phyloP scores from a whole-genome alignment of 2,329 filamentous ascomycete species.

The Cryphonectria nitschkei region DNA sequence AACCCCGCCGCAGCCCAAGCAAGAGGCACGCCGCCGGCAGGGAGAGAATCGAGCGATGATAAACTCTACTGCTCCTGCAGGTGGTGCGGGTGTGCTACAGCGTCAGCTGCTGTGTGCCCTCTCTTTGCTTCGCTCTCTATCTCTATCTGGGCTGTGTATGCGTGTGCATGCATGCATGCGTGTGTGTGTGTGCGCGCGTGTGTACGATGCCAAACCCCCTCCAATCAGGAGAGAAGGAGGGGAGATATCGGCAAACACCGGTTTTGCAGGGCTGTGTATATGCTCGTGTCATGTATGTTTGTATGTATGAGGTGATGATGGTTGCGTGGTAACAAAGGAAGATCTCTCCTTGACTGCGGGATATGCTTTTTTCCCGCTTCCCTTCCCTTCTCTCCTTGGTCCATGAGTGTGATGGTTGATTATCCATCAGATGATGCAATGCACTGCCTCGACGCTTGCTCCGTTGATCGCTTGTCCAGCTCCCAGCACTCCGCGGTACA shows the following conservation, averaged over 20 bases:
- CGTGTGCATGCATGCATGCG: too few relatives aligned
- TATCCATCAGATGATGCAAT: not conserved
- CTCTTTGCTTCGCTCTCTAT: too few relatives aligned
- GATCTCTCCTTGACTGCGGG: not conserved
- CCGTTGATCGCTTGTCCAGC: not conserved
- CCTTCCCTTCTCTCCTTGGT: not conserved
- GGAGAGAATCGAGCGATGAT: not conserved
- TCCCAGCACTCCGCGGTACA: not conserved
- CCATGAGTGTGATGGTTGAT: not conserved
- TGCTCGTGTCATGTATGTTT: not conserved
- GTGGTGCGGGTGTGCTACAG: not conserved
- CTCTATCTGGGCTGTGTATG: not conserved
- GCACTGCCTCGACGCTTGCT: constrained; percentile 1
- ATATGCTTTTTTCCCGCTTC: not conserved
- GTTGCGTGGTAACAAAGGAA: not conserved
- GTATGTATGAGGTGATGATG: not conserved
- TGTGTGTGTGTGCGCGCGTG: not conserved
- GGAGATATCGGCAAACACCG: not conserved
- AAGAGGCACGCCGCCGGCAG: not conserved
- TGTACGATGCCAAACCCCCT: not conserved
- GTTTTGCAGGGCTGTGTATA: not conserved
- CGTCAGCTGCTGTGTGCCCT: constrained; percentile 1
- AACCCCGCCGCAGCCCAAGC: not conserved
- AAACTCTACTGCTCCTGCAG: constrained; percentile 7
- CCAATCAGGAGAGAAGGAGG: too few relatives aligned